These are phyloP conservation scores for Colletotrichum noveboracense DNA, from an alignment of 2,329 filamentous ascomycete genomes.

Conservation along the genomic window DNA sequence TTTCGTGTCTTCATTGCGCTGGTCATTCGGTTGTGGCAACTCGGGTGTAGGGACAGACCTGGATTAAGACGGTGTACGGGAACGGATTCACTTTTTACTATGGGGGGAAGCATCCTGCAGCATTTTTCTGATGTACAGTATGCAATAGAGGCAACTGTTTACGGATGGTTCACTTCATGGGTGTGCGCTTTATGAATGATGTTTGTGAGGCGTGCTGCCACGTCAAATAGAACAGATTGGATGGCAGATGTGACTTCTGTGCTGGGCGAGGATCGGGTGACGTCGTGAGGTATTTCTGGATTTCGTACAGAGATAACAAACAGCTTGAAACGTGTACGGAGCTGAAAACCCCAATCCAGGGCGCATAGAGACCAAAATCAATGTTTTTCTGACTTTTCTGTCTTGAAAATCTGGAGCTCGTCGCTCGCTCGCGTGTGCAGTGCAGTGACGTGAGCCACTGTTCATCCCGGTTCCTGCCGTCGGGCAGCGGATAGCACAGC, in stretches of 20 bases:
- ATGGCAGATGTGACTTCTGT: not conserved
- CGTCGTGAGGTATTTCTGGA: not conserved
- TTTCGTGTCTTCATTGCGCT: slow-evolving; percentile 21
- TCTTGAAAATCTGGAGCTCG: not conserved
- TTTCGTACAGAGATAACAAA: not conserved
- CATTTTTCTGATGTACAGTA: slow-evolving; percentile 24
- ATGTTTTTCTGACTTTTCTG: not conserved
- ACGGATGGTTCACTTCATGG: not conserved
- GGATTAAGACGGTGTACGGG: slow-evolving; percentile 21
- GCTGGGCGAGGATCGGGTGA: not conserved
- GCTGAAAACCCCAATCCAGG: rapidly evolving
- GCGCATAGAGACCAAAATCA: not conserved
- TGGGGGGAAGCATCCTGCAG: slow-evolving; percentile 20
- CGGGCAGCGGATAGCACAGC: not conserved
- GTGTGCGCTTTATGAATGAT: not conserved
- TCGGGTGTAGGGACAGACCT: slow-evolving; percentile 20
- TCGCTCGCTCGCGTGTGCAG: not conserved
- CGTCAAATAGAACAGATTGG: not conserved
- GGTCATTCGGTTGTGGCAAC: slow-evolving; percentile 19
- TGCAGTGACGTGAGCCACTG: slow-evolving; percentile 11
- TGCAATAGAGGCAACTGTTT: slow-evolving; percentile 23
- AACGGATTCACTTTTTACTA: slow-evolving; percentile 7
- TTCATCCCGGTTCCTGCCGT: slow-evolving; percentile 24
- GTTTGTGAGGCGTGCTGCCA: not conserved
- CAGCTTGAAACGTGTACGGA: not conserved